Percentiles rank a stretch among this genome's conserved stretches.
phyloP scores from a whole-genome alignment of 2,329 filamentous ascomycete genomes.

The Fusarium heterosporum region DNA sequence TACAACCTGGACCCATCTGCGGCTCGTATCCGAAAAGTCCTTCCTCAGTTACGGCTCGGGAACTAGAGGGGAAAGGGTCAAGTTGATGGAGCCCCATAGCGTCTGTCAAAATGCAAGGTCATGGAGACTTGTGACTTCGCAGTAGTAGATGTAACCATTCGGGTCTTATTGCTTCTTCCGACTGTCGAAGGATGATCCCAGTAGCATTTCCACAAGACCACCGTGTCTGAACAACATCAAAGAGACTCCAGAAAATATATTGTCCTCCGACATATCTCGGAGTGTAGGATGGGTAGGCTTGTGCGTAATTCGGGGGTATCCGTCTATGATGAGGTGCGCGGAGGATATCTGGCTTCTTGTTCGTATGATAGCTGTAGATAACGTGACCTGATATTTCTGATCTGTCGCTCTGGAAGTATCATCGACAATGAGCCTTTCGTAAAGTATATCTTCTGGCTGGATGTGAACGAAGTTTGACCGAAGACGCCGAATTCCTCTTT shows the following conservation, averaged over 20 bases:
- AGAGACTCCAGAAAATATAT: background rate
- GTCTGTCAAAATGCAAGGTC: background rate
- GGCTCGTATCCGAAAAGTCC: slow-evolving; percentile 31
- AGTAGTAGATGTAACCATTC: slow-evolving; percentile 3
- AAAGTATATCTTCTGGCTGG: background rate
- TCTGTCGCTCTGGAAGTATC: background rate
- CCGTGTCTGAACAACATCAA: slow-evolving; percentile 14
- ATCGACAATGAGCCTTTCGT: slow-evolving; percentile 2
- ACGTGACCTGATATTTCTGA: background rate
- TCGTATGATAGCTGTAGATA: background rate
- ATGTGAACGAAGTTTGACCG: slow-evolving; percentile 10
- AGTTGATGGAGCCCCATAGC: slow-evolving; percentile 3
- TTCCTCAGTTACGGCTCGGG: background rate
- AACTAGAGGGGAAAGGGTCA: slow-evolving; percentile 8
- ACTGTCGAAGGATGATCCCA: slow-evolving; percentile 4
- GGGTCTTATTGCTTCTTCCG: slow-evolving; percentile 4
- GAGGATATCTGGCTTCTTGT: background rate
- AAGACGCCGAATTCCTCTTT: slow-evolving; percentile 41
- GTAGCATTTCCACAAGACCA: slow-evolving; percentile 10
- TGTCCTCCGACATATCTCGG: slow-evolving; percentile 2
- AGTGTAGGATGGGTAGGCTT: background rate
- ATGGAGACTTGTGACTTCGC: slow-evolving; percentile 5
- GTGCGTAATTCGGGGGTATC: background rate
- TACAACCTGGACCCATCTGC: slow-evolving; percentile 1
- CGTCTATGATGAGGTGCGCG: background rate